These are phyloP conservation scores for Mixia osmundae DNA, from an alignment of 1,284 basidiomycete species.

Conservation along the genomic window DNA sequence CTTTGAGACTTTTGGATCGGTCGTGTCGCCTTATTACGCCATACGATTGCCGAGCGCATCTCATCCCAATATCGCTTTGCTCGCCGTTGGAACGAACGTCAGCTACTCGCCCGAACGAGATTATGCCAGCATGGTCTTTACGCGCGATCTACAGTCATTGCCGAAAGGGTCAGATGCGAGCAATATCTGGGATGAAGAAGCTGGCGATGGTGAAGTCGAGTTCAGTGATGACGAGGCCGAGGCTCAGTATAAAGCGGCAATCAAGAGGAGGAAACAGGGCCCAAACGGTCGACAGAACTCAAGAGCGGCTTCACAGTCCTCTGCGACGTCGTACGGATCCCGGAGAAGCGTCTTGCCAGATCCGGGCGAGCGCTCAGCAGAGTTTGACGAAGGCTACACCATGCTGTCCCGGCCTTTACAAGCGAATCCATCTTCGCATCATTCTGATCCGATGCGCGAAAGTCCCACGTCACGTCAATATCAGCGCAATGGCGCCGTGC, in stretches of 20 bases:
- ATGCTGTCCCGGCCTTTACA: too few species aligned
- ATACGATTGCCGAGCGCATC: conserved; percentile 27
- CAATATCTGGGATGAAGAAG: conserved; percentile 72
- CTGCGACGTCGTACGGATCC: too few species aligned
- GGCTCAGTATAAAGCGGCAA: conserved; percentile 38
- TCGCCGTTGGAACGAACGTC: conserved; percentile 24
- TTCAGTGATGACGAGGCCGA: conserved; percentile 79
- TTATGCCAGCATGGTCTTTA: conserved; percentile 52
- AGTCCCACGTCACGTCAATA: too few species aligned
- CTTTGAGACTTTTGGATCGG: conserved; percentile 75
- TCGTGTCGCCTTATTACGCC: conserved; percentile 58
- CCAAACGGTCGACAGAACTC: too few species aligned
- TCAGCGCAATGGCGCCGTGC: too few species aligned
- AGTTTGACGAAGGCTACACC: too few species aligned
- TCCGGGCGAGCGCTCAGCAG: too few species aligned
- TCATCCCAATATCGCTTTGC: background rate
- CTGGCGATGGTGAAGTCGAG: conserved; percentile 57
- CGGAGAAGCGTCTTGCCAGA: too few species aligned
- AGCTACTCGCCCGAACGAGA: conserved; percentile 41
- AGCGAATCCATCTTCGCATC: too few species aligned
- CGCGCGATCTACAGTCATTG: conserved; percentile 34
- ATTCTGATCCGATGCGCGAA: too few species aligned
- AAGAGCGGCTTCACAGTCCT: too few species aligned
- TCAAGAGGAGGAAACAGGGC: too few species aligned
- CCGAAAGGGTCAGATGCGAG: conserved; percentile 73